Evolutionary conservation across 2,329 filamentous ascomycete genomes (phyloP).

Genomic region (Karstenula rhodostoma): DNA sequence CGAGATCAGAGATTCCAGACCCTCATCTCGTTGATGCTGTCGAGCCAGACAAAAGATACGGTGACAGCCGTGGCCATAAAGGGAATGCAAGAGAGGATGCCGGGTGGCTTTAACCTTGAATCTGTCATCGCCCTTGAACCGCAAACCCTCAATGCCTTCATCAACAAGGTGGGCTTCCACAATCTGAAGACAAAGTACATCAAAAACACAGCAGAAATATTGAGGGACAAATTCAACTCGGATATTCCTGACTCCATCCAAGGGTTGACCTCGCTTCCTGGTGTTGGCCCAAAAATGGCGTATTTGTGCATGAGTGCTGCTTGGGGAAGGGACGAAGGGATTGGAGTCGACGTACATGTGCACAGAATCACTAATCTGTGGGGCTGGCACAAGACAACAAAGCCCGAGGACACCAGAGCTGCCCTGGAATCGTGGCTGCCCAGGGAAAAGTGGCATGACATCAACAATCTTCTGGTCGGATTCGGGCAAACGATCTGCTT

Average conservation of each 20-base stretch:
- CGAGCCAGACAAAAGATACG: constrained; percentile 91
- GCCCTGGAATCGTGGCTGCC: constrained; percentile 85
- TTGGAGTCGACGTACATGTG: constrained; percentile 94
- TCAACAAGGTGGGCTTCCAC: constrained; percentile 88
- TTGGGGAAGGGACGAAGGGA: constrained; percentile 75
- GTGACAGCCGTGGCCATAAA: constrained; percentile 86
- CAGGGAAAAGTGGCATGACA: constrained; percentile 85
- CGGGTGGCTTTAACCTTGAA: constrained; percentile 72
- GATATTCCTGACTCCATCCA: constrained; percentile 84
- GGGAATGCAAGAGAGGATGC: constrained; percentile 77
- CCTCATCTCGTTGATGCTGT: constrained; percentile 87
- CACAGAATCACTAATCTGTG: constrained; percentile 94
- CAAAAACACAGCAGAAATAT: constrained; percentile 75
- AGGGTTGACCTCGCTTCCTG: constrained; percentile 79
- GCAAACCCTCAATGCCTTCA: constrained; percentile 73
- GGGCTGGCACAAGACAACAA: constrained; percentile 86
- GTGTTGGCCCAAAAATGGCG: constrained; percentile 94
- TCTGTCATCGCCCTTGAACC: constrained; percentile 79
- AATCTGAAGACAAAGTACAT: constrained; percentile 92
- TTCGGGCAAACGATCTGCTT: constrained; percentile 87
- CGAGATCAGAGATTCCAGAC: constrained; percentile 81
- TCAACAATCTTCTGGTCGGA: constrained; percentile 88
- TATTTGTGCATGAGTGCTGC: constrained; percentile 85
- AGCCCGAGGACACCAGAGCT: constrained; percentile 80
- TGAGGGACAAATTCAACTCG: constrained; percentile 72